These are phyloP conservation scores for Lignosus rhinocerotis DNA, from an alignment of 1,284 basidiomycete genomes.

Conservation along the genomic window DNA sequence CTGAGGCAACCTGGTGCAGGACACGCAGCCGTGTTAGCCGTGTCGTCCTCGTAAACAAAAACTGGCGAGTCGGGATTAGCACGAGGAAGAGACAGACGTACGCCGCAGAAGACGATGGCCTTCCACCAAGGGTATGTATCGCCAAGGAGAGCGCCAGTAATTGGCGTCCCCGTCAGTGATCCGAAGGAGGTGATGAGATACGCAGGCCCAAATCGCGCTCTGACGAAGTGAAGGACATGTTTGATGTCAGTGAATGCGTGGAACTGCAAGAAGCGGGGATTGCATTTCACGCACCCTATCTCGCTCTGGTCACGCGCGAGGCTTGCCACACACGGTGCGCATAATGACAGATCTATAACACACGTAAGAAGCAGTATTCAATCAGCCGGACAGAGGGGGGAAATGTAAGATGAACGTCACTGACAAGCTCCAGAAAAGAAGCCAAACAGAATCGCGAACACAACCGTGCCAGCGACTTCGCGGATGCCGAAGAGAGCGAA, in stretches of 20 bases:
- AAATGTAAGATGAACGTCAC: neutral
- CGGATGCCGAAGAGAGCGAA: conserved; percentile 27
- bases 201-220: conserved; percentile 27
- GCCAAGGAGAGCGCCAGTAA: conserved; percentile 36
- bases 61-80: neutral
- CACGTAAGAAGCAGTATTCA: neutral
- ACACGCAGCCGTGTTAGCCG: neutral
- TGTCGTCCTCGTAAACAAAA: neutral
- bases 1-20: neutral
- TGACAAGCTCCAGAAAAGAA: conserved; percentile 29
- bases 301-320: neutral
- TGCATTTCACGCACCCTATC: conserved; percentile 5
- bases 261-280: neutral
- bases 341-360: neutral
- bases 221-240: conserved; percentile 1
- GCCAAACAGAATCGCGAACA: conserved; percentile 28
- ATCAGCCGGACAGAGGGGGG: neutral
- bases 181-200: conserved; percentile 24
- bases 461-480: conserved; percentile 14
- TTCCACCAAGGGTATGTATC: conserved; percentile 31
- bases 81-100: conserved; percentile 1
- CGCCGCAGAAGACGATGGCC: conserved; percentile 34
- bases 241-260: neutral
- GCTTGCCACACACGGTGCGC: neutral
- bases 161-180: conserved; percentile 30